These are phyloP conservation scores for Monilinia polystroma DNA, from an alignment of 2,329 filamentous ascomycete species.

Conservation along the genomic window DNA sequence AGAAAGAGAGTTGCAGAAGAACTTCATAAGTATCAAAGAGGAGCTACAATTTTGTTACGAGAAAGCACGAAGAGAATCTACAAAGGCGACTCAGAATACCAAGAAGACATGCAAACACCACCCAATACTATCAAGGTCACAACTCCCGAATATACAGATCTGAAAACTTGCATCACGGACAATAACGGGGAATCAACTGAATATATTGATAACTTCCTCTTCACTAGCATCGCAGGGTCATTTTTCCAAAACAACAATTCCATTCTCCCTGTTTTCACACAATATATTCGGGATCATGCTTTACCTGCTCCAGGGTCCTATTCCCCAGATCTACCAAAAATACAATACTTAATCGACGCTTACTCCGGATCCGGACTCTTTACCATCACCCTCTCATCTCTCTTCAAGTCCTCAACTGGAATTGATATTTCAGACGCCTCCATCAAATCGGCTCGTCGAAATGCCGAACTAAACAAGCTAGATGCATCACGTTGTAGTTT, in stretches of 20 bases:
- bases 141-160: conserved; percentile 60
- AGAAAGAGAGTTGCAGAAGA: conserved; percentile 71
- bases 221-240: conserved; percentile 86
- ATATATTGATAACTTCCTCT: conserved; percentile 77
- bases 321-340: conserved; percentile 43
- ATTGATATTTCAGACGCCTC: conserved; percentile 84
- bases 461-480: conserved; percentile 76
- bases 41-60: conserved; percentile 84
- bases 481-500: conserved; percentile 69
- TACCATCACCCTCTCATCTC: conserved; percentile 83
- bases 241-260: conserved; percentile 99
- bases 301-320: conserved; percentile 51
- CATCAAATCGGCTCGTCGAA: conserved; percentile 74
- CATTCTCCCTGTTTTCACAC: conserved; percentile 82
- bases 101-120: conserved; percentile 36
- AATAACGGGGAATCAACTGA: conserved; percentile 80
- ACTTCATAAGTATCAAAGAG: conserved; percentile 69
- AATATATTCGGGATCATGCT: conserved; percentile 80
- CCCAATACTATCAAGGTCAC: conserved; percentile 36
- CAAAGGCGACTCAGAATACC: conserved; percentile 44
- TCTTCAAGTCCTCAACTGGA: conserved; percentile 81
- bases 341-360: conserved; percentile 92
- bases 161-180: conserved; percentile 88
- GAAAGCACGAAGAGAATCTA: conserved; percentile 73
- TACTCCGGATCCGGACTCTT: conserved; percentile 98